Base-by-base conservation (phyloP, 495 filamentous ascomycete genomes). In the Tuber umbilicatum region DNA sequence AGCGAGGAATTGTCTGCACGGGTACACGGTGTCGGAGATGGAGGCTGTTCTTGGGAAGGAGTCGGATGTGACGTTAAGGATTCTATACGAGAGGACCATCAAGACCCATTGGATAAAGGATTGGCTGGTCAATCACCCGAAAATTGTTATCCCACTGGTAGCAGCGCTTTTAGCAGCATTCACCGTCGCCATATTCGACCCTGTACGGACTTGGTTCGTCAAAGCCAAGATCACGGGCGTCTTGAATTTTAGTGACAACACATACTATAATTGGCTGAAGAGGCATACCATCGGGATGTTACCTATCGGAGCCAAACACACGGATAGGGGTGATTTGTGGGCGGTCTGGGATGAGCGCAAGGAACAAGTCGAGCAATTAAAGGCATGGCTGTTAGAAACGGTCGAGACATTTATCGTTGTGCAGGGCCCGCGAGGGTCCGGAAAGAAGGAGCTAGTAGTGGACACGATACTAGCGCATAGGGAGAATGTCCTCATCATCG, bases 1-100 rank as follows among this genome's bases (percentile, higher is more conserved):
- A 87, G 94, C 94, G 14, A 90, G 91, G 75, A 97, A 96, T 77
- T 98, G 94, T 84, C 86, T 97, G 85, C 96, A 98, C 83, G 96
- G 95, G 0, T 93, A 91, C 76, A 86, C 86, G 5, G 86, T 96
- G 5, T 81, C 86, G 0, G 90, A 90, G 70, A 85, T 86, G 64
- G 82, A 84, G 21, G 80, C 79, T 23, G 84, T 85, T 43, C 90
- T 90, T 10, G 93, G 93, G 55, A 93, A 92, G 23, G 92, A 90
- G 78, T 80, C 82, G n/a, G 90, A 90, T 5, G 94, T 94, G 0
- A 86, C 87, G 17, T 84, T 99, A 73, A 90, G 91, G 69, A 86
- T 98, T 37, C 90, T 90, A 1, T 99, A 96, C 78, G 91, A 96
- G 81, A 88, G 90, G 74, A 90, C 89, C 71, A 86, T 90, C 69